Percentiles rank a stretch among this genome's conserved stretches.
These are phyloP conservation scores for Arthroderma sp. DNA, from an alignment of 2,329 filamentous ascomycete species.

Conservation along the genomic window DNA sequence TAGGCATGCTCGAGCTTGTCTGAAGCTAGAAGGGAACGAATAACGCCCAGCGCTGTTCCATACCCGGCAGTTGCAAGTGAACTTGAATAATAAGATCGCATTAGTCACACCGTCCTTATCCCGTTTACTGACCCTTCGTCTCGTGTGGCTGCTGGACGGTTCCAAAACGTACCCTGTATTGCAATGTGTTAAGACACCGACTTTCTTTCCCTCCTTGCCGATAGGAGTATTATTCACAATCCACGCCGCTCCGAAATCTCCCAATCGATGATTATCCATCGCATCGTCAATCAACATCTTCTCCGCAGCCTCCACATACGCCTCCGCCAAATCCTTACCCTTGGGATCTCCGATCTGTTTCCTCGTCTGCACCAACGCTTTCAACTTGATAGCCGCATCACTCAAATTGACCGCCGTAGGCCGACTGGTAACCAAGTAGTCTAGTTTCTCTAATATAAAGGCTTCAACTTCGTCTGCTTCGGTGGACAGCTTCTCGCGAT, in stretches of 20 bases:
- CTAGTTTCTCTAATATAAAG: constrained; percentile 63
- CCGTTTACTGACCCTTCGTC: background rate
- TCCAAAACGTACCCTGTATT: constrained; percentile 63
- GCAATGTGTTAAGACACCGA: constrained; percentile 92
- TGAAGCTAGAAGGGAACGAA: constrained; percentile 63
- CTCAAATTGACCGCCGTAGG: constrained; percentile 91
- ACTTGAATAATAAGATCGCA: constrained; percentile 29
- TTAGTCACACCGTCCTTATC: background rate
- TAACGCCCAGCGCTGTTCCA: constrained; percentile 86
- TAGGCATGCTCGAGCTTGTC: constrained; percentile 67
- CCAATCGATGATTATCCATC: constrained; percentile 75
- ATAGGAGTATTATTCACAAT: constrained; percentile 48
- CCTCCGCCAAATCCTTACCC: constrained; percentile 44
- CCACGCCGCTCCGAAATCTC: constrained; percentile 72
- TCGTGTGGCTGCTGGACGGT: background rate
- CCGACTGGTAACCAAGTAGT: constrained; percentile 77
- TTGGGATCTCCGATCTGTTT: constrained; percentile 24
- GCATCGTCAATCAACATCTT: constrained; percentile 79
- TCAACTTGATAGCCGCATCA: constrained; percentile 76
- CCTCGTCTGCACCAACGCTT: constrained; percentile 45
- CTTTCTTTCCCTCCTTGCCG: constrained; percentile 40
- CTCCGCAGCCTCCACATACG: constrained; percentile 71
- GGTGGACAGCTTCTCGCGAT: constrained; percentile 32
- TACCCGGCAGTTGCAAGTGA: constrained; percentile 96
- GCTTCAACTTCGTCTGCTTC: constrained; percentile 50